Conservation (phyloP, 164 flowering plant genomes). For the grape (Vitis vinifera) region ASM3070453v1 NC_081818.1:9093501-9094000, state of each 20-base stretch:
- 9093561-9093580: background rate
- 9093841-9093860: background rate
- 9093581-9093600: too few relatives aligned
- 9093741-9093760: background rate
- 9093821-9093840: background rate
- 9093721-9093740: constrained; percentile 7
- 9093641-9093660: constrained; percentile 12
- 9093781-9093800: background rate
- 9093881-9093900: background rate
- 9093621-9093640: constrained; percentile 19
- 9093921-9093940: background rate
- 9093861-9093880: too few relatives aligned
- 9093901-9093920: too few relatives aligned
- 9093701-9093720: constrained; percentile 9
- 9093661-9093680: constrained; percentile 30
- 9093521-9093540: too few relatives aligned
- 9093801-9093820: background rate
- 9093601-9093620: too few relatives aligned
- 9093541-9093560: too few relatives aligned
- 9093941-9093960: background rate
- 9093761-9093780: background rate
- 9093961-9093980: background rate
- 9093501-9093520: too few relatives aligned
- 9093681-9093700: constrained; percentile 42
- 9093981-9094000: constrained; percentile 19